phyloP scores from a whole-genome alignment of 2,329 filamentous ascomycete species.

The Diaporthe eres region DNA sequence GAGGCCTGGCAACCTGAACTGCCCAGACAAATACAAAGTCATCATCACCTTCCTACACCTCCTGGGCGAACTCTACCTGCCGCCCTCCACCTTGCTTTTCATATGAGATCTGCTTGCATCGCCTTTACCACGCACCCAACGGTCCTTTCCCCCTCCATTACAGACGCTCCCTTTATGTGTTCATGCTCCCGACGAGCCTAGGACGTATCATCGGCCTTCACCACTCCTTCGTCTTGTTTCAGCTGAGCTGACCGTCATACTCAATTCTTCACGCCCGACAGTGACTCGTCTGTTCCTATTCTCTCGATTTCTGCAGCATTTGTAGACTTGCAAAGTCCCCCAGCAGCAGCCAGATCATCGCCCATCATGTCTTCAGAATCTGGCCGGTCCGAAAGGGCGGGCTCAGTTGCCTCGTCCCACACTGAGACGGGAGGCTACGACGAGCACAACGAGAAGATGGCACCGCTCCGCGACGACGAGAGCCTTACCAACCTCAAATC shows the following conservation, averaged over 20 bases:
- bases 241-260: conserved; percentile 23
- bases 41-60: conserved; percentile 6
- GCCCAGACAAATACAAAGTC: conserved; percentile 29
- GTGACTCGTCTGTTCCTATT: not conserved
- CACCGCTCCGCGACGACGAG: conserved; percentile 51
- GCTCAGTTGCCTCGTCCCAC: conserved; percentile 54
- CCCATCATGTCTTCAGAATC: conserved; percentile 45
- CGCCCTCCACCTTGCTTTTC: not conserved
- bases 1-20: not conserved
- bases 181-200: conserved; percentile 14
- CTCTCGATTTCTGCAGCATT: not conserved
- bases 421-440: conserved; percentile 50
- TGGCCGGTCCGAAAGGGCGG: conserved; percentile 45
- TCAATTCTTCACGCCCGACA: not conserved
- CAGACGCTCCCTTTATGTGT: conserved; percentile 23
- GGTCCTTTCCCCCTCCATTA: conserved; percentile 8
- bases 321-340: not conserved
- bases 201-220: conserved; percentile 1
- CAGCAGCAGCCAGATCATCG: not conserved
- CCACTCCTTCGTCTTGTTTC: conserved; percentile 25
- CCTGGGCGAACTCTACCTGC: too few relatives aligned
- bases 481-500: conserved; percentile 49
- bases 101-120: conserved; percentile 1
- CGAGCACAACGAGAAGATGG: conserved; percentile 53
- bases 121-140: not conserved